A percentile compares a stretch with the other conserved stretches of the same genome.
Evolutionary conservation across 2,329 filamentous ascomycete genomes (phyloP).

Genomic region (Penicillium concentricum): DNA sequence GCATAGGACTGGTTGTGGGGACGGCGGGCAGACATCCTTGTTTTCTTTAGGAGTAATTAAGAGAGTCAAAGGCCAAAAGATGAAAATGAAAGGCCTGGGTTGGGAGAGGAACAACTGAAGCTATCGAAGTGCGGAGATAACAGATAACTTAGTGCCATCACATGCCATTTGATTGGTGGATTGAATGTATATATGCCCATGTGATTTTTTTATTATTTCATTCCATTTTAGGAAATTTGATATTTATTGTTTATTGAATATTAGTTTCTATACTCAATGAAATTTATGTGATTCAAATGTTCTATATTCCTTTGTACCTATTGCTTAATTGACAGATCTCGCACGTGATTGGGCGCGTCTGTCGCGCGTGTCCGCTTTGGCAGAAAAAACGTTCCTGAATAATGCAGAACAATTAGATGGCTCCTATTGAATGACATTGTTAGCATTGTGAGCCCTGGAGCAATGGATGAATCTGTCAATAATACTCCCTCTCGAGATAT

Average conservation of each 20-base stretch:
- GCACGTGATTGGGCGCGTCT: slow-evolving; percentile 23
- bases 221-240: neutral
- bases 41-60: too few species aligned
- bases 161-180: slow-evolving; percentile 5
- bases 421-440: slow-evolving; percentile 1
- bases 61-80: neutral
- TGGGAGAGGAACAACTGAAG: neutral
- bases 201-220: neutral
- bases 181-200: neutral
- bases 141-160: slow-evolving; percentile 1
- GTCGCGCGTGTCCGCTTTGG: slow-evolving; percentile 24
- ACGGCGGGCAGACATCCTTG: slow-evolving; percentile 34
- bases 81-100: neutral
- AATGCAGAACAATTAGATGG: slow-evolving; percentile 7
- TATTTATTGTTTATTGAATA: neutral
- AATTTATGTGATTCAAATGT: neutral
- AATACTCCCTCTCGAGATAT: slow-evolving; percentile 41
- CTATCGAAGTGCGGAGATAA: slow-evolving; percentile 1
- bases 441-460: slow-evolving; percentile 32
- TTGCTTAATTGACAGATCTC: slow-evolving; percentile 1
- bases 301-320: neutral
- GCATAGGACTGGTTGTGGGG: slow-evolving; percentile 31
- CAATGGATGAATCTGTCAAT: slow-evolving; percentile 42
- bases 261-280: too few species aligned
- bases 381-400: slow-evolving; percentile 25